These are phyloP conservation scores for Ustilago cynodontis DNA, from an alignment of 1,284 basidiomycete genomes.

Conservation along the genomic window DNA sequence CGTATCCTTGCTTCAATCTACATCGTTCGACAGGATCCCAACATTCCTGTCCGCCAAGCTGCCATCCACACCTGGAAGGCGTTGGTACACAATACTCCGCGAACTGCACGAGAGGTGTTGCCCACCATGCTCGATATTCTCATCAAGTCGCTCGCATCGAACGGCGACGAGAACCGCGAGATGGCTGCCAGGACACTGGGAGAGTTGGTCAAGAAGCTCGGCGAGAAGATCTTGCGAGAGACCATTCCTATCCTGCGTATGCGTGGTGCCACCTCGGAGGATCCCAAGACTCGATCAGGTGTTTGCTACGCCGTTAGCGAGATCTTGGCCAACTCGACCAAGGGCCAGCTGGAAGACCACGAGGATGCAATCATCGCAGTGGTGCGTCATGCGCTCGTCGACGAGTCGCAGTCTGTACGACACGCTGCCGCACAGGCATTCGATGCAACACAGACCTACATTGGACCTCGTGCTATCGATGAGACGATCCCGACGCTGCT, in stretches of 20 bases:
- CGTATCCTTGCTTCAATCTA: conserved; percentile 91
- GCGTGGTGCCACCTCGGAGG: conserved; percentile 76
- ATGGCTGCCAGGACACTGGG: conserved; percentile 73
- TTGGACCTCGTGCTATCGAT: conserved; percentile 92
- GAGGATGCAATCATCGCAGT: conserved; percentile 86
- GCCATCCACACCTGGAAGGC: conserved; percentile 99
- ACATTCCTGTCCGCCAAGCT: conserved; percentile 88
- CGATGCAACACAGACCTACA: conserved; percentile 88
- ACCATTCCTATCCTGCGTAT: conserved; percentile 82
- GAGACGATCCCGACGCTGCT: conserved; percentile 95
- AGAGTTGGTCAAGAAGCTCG: conserved; percentile 95
- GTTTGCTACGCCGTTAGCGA: conserved; percentile 89
- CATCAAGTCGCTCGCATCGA: conserved; percentile 80
- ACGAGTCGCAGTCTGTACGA: conserved; percentile 87
- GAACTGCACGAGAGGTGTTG: conserved; percentile 89
- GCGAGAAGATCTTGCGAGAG: conserved; percentile 89
- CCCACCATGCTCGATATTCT: conserved; percentile 77
- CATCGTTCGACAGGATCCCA: conserved; percentile 92
- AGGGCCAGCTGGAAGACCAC: conserved; percentile 86
- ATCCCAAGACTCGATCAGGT: conserved; percentile 84
- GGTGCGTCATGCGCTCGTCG: conserved; percentile 85
- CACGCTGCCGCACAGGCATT: conserved; percentile 93
- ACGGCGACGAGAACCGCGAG: conserved; percentile 89
- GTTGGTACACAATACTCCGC: conserved; percentile 81
- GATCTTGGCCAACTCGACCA: conserved; percentile 88